A percentile compares a stretch with the other conserved stretches of the same genome.
These are phyloP conservation scores for Breviolum minutum DNA, from an alignment of 73 alveolate species.

Conservation along the genomic window DNA sequence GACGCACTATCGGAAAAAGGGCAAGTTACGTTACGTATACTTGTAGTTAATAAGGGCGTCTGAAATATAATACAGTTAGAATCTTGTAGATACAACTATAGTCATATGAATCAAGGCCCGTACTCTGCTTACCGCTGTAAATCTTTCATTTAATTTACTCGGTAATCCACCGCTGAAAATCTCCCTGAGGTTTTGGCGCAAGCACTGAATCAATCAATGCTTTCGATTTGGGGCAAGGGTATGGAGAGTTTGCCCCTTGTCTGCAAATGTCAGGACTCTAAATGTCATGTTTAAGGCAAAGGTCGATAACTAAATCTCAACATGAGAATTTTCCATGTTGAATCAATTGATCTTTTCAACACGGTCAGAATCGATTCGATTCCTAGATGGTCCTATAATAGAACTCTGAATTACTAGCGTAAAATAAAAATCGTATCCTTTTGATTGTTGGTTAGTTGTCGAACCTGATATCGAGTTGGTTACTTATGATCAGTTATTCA, in stretches of 20 bases:
- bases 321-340: not conserved
- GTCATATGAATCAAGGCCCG: too few species aligned
- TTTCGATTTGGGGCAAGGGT: not conserved
- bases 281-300: not conserved
- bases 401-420: not conserved
- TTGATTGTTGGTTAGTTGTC: not conserved
- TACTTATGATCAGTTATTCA: not conserved
- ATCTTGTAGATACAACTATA: too few species aligned
- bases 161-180: not conserved
- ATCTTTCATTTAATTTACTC: too few species aligned
- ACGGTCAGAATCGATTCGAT: not conserved
- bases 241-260: not conserved
- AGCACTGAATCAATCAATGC: not conserved
- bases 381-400: not conserved
- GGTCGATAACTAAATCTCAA: not conserved
- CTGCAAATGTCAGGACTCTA: not conserved
- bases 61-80: not conserved
- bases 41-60: too few species aligned
- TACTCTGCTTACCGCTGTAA: too few species aligned
- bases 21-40: too few species aligned
- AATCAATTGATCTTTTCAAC: not conserved
- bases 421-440: not conserved
- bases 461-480: not conserved
- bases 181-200: not conserved
- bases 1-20: too few species aligned